These are phyloP conservation scores for Auriscalpium orientale DNA, from an alignment of 768 basidiomycete species.

Conservation along the genomic window DNA sequence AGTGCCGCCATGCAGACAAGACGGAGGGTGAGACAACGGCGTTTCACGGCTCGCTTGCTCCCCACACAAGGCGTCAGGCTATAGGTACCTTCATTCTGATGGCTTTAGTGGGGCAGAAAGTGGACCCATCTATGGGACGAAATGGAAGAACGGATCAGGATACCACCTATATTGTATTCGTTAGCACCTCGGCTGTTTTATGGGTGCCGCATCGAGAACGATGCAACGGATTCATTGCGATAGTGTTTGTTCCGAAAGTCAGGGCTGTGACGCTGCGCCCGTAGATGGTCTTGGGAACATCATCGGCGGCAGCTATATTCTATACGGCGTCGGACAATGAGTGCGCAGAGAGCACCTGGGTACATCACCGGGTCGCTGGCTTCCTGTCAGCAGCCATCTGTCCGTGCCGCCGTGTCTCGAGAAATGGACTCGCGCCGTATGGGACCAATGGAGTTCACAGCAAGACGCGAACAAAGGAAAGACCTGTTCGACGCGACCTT, in stretches of 20 bases:
- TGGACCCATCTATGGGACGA: slow-evolving; percentile 7
- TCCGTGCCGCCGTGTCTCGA: neutral
- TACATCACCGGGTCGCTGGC: neutral
- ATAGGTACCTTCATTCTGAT: slow-evolving; percentile 8
- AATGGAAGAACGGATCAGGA: slow-evolving; percentile 8
- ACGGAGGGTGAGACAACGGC: slow-evolving; percentile 14
- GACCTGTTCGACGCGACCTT: neutral
- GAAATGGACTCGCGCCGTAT: neutral
- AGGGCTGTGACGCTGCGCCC: neutral
- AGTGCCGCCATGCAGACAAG: slow-evolving; percentile 13
- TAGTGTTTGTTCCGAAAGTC: neutral
- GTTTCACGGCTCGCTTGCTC: slow-evolving; percentile 12
- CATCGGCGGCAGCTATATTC: neutral
- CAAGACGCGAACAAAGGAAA: neutral
- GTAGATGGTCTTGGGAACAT: neutral
- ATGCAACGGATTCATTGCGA: neutral
- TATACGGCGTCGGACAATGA: neutral
- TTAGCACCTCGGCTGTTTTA: neutral
- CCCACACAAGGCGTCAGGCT: slow-evolving; percentile 4
- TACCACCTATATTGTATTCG: neutral
- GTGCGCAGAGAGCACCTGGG: neutral
- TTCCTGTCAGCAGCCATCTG: neutral
- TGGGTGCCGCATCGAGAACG: slow-evolving; percentile 1
- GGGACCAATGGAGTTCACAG: neutral
- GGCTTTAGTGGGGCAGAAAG: slow-evolving; percentile 8